phyloP scores from a whole-genome alignment of 2,329 filamentous ascomycete genomes.

The Chaetomiaceae sp. region DNA sequence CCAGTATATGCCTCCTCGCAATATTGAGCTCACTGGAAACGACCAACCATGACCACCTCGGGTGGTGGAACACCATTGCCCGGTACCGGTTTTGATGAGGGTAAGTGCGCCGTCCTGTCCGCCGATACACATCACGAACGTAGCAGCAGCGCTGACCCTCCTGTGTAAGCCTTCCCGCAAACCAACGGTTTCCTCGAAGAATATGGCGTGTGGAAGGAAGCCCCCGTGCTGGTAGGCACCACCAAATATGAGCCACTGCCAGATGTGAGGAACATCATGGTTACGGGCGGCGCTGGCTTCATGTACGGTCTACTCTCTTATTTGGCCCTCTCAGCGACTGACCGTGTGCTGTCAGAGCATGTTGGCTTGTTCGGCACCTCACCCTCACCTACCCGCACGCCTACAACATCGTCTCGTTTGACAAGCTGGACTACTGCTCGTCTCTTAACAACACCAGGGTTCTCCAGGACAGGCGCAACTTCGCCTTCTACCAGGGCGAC shows the following conservation, averaged over 20 bases:
- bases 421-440: constrained; percentile 79
- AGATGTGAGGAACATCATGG: constrained; percentile 72
- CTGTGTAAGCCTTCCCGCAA: constrained; percentile 15
- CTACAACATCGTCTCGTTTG: constrained; percentile 77
- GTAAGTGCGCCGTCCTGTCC: constrained; percentile 9
- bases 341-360: constrained; percentile 50
- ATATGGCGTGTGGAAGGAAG: constrained; percentile 63
- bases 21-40: neutral
- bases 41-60: constrained; percentile 12
- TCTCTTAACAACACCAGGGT: constrained; percentile 72
- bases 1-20: neutral
- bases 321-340: constrained; percentile 3
- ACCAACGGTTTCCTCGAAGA: constrained; percentile 46
- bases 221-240: constrained; percentile 62
- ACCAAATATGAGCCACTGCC: constrained; percentile 63
- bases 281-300: constrained; percentile 79
- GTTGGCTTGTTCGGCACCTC: constrained; percentile 76
- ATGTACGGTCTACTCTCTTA: no score
- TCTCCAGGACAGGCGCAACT: constrained; percentile 63
- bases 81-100: constrained; percentile 8
- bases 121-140: neutral
- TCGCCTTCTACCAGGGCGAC: constrained; percentile 73
- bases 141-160: neutral
- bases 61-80: constrained; percentile 3
- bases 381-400: constrained; percentile 64